Percentiles rank a stretch among this genome's conserved stretches.
These are phyloP conservation scores for Thozetella sp. DNA, from an alignment of 495 filamentous ascomycete species.

Conservation along the genomic window DNA sequence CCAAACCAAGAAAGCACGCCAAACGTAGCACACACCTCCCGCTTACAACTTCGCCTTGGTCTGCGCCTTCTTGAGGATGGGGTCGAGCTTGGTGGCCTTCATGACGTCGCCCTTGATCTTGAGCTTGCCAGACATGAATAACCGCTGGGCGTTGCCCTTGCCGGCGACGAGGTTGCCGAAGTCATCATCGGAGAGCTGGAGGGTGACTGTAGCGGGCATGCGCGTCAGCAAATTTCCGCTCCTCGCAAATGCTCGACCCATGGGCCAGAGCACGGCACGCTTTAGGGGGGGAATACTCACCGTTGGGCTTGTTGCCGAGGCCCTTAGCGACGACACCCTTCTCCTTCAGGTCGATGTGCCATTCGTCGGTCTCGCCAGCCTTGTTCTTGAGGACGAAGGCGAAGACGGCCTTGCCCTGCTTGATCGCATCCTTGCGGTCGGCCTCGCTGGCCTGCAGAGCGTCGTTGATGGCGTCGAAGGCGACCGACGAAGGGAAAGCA, in stretches of 20 bases:
- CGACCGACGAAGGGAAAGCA: conserved; percentile 85
- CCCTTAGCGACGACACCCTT: conserved; percentile 83
- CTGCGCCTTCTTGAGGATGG: conserved; percentile 86
- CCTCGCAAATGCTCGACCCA: neutral
- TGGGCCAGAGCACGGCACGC: neutral
- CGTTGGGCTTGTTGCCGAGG: conserved; percentile 75
- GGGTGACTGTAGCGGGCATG: conserved; percentile 62
- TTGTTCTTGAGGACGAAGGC: conserved; percentile 91
- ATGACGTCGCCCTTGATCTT: conserved; percentile 98
- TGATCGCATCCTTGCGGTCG: conserved; percentile 84
- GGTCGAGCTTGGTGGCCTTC: conserved; percentile 98
- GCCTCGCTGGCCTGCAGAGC: conserved; percentile 69
- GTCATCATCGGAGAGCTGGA: conserved; percentile 82
- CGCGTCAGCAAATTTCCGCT: conserved; percentile 5
- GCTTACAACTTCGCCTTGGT: conserved; percentile 81
- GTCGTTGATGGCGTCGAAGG: conserved; percentile 85
- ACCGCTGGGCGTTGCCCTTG: conserved; percentile 89
- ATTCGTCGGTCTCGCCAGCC: conserved; percentile 74
- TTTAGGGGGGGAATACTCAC: conserved; percentile 49
- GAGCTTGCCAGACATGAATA: conserved; percentile 96
- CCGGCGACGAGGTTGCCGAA: conserved; percentile 81
- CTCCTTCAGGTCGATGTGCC: conserved; percentile 95
- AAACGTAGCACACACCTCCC: conserved; percentile 2
- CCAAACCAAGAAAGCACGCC: neutral
- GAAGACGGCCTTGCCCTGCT: conserved; percentile 85